Evolutionary conservation across 2,329 filamentous ascomycete genomes (phyloP).

Genomic region (Intubia oerlemansii): DNA sequence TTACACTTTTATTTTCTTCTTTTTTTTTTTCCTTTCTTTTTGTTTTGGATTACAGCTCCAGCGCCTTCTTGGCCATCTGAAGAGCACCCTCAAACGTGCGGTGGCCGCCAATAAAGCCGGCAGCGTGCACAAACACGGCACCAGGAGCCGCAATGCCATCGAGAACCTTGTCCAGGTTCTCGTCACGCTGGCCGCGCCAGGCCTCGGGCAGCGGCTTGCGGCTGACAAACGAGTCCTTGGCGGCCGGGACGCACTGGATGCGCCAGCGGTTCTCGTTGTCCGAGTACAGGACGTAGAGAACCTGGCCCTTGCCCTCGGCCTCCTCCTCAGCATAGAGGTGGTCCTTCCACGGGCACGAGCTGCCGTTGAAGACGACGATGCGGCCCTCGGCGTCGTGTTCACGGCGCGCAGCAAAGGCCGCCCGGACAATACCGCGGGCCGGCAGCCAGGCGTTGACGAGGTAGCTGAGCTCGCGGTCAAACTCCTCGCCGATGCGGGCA

Average conservation of each 20-base stretch:
- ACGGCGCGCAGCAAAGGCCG: conserved; percentile 48
- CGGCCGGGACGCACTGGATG: conserved; percentile 74
- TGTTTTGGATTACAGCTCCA: conserved; percentile 25
- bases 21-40: neutral
- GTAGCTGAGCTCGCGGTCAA: conserved; percentile 59
- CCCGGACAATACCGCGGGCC: conserved; percentile 46
- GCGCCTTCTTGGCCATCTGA: conserved; percentile 63
- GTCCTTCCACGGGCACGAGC: conserved; percentile 85
- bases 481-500: conserved; percentile 71
- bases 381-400: conserved; percentile 41
- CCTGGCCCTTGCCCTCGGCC: conserved; percentile 51
- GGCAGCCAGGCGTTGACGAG: conserved; percentile 66
- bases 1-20: neutral
- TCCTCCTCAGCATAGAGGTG: conserved; percentile 88
- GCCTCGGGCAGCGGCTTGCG: conserved; percentile 75
- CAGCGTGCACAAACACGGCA: conserved; percentile 81
- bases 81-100: conserved; percentile 74
- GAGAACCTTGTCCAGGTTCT: conserved; percentile 51
- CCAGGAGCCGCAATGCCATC: conserved; percentile 45
- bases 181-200: conserved; percentile 82
- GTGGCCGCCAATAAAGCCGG: conserved; percentile 92
- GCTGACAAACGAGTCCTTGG: conserved; percentile 74
- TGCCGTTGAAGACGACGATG: conserved; percentile 56
- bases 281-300: conserved; percentile 73
- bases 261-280: conserved; percentile 68